These are phyloP conservation scores for Rhodotorula sp. DNA, from an alignment of 1,284 basidiomycete genomes.

Conservation along the genomic window DNA sequence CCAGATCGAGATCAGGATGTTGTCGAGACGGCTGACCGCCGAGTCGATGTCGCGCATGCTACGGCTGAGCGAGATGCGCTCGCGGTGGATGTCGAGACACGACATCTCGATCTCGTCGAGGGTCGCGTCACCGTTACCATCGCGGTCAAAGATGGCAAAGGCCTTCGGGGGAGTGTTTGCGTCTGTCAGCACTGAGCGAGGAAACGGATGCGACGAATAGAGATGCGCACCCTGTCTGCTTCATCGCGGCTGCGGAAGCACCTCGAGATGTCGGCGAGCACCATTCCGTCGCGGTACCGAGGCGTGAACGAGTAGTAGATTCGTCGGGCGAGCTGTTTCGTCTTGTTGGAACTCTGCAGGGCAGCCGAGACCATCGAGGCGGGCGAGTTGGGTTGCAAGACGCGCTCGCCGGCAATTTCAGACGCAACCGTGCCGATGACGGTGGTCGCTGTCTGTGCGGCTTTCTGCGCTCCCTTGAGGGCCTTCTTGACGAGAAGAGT, in stretches of 20 bases:
- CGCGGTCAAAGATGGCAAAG: slow-evolving; percentile 78
- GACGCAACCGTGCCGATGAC: slow-evolving; percentile 53
- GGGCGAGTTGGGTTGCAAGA: slow-evolving; percentile 84
- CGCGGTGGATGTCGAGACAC: slow-evolving; percentile 77
- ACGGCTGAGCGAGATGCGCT: slow-evolving; percentile 77
- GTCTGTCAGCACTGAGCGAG: background rate
- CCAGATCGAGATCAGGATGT: slow-evolving; percentile 47
- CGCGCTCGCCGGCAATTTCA: slow-evolving; percentile 61
- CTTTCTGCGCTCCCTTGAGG: slow-evolving; percentile 66
- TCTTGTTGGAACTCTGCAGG: slow-evolving; percentile 76
- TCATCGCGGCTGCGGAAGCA: slow-evolving; percentile 70
- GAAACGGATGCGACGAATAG: too few relatives aligned
- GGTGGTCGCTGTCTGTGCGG: slow-evolving; percentile 53
- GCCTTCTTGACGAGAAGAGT: slow-evolving; percentile 68
- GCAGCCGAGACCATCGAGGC: slow-evolving; percentile 77
- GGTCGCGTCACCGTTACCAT: slow-evolving; percentile 74
- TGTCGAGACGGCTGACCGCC: slow-evolving; percentile 62
- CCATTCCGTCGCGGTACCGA: slow-evolving; percentile 61
- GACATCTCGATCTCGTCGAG: slow-evolving; percentile 75
- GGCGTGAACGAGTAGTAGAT: slow-evolving; percentile 83
- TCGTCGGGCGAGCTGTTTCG: slow-evolving; percentile 74
- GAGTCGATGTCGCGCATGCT: slow-evolving; percentile 90
- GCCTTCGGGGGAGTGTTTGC: slow-evolving; percentile 47
- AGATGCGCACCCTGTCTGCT: slow-evolving; percentile 54
- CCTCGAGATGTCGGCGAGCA: slow-evolving; percentile 68